These are phyloP conservation scores for Alternaria panax DNA, from an alignment of 2,329 filamentous ascomycete genomes.

Conservation along the genomic window DNA sequence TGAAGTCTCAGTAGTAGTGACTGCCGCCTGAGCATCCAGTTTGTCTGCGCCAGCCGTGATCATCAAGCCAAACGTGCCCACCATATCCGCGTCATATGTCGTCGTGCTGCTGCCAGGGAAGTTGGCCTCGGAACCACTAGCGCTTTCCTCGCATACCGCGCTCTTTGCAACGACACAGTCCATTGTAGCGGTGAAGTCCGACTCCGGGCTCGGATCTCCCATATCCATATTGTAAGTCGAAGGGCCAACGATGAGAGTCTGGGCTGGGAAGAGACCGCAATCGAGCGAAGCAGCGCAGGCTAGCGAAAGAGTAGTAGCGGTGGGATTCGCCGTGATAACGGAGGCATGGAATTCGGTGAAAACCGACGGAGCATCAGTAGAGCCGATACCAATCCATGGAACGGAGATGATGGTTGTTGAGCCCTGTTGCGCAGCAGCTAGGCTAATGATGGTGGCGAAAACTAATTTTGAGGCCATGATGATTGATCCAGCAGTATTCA, in stretches of 20 bases:
- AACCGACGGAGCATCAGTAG: background rate
- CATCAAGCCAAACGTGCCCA: constrained; percentile 8
- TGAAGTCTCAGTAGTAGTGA: constrained; percentile 6
- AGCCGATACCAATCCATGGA: constrained; percentile 17
- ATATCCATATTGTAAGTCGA: constrained; percentile 29
- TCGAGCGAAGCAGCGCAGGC: constrained; percentile 13
- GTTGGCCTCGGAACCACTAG: constrained; percentile 34
- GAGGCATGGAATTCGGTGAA: constrained; percentile 15
- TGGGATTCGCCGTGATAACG: constrained; percentile 21
- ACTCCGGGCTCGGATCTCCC: constrained; percentile 18
- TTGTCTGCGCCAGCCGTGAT: constrained; percentile 28
- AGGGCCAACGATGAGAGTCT: constrained; percentile 28
- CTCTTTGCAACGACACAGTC: constrained; percentile 25
- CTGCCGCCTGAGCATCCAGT: constrained; percentile 11
- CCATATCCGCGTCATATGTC: constrained; percentile 20
- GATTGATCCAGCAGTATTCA: background rate
- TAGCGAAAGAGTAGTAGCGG: constrained; percentile 22
- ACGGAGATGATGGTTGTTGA: constrained; percentile 21
- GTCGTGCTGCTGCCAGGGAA: constrained; percentile 30
- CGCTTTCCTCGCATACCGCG: constrained; percentile 32
- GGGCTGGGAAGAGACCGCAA: constrained; percentile 32
- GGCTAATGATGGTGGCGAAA: constrained; percentile 11
- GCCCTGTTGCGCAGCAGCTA: constrained; percentile 20
- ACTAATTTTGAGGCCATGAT: constrained; percentile 14
- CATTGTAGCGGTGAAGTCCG: constrained; percentile 29